phyloP scores from a whole-genome alignment of 192 early-diverging fungal species.

The Geranomyces michiganensis region DNA sequence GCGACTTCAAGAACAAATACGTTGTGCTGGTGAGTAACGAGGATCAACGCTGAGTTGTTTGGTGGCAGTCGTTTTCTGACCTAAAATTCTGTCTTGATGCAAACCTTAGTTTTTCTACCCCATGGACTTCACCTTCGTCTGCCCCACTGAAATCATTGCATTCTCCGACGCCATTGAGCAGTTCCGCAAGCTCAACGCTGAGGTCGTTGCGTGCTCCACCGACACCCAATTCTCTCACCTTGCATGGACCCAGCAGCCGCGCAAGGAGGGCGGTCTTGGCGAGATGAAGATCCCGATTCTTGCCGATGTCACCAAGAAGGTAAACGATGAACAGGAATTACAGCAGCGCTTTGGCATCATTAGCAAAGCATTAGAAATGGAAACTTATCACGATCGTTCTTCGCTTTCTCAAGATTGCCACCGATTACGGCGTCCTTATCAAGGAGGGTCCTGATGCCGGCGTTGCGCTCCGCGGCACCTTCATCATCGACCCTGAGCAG shows the following conservation, averaged over 20 bases:
- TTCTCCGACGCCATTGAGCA: constrained; percentile 82
- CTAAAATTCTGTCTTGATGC: constrained; percentile 31
- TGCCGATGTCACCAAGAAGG: constrained; percentile 78
- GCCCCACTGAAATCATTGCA: constrained; percentile 93
- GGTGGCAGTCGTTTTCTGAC: too few species aligned
- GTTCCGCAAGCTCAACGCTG: constrained; percentile 78
- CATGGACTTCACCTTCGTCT: constrained; percentile 70
- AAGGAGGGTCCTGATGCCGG: constrained; percentile 70
- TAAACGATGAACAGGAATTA: too few species aligned
- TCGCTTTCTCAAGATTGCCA: constrained; percentile 60
- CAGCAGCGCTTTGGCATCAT: too few species aligned
- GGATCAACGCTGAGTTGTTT: too few species aligned
- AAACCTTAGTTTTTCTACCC: constrained; percentile 81
- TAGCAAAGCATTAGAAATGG: too few species aligned
- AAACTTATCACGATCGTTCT: too few species aligned
- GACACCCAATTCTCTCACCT: constrained; percentile 25
- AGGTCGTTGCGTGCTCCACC: constrained; percentile 48
- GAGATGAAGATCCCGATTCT: constrained; percentile 88
- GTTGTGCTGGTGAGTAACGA: constrained; percentile 29
- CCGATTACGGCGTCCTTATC: constrained; percentile 85
- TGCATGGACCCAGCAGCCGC: constrained; percentile 81
- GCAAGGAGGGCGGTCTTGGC: constrained; percentile 89
- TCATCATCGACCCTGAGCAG: constrained; percentile 86
- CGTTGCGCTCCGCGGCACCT: constrained; percentile 66
- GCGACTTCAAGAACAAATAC: constrained; percentile 59